Base-by-base conservation (phyloP, 441 rosid genomes). In the Daphne laureola region DNA sequence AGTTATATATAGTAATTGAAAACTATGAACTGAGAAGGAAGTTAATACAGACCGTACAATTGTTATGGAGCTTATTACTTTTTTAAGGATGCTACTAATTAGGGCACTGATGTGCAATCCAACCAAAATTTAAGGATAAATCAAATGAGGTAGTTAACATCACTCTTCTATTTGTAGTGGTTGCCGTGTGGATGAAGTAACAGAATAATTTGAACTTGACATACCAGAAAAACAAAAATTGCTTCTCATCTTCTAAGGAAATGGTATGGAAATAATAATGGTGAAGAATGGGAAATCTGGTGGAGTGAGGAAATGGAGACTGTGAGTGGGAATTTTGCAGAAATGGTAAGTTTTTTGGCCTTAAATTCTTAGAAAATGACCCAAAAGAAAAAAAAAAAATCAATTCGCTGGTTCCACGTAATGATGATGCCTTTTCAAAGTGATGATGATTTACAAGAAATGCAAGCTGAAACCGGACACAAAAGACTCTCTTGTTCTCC, bases 371-470 rank as follows among this genome's bases (percentile, higher is more conserved):
- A 26, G 71, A 59, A 65, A 70, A 59, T 45, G 58, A 53, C 51
- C 44, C 38, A 31, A 31, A 46, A 52, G 40, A 45, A 43, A 21
- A 2, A 2, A 45, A 43, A 21, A 2, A 2, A 21, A 21, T 41
- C 21, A 4, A 23, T 49, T 51, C 53, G 43, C 57, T 62, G 65
- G 67, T 74, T 67, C 65, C 67, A 65, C 62, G 60, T 52, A 61
- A 71, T 72, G 58, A 72, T 67, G 66, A 50, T 69, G 67, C 38
- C 78, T 74, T 70, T 76, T 60, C 60, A 56, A 69, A 68, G 73
- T 51, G 55, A 54, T 68, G 67, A 72, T 66, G 58, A 59, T 62
- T 69, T 49, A 42, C 56, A 63, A 65, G 70, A 70, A 68, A 64
- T 74, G 40, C 65, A 67, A 46, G 25, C 57, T 46, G 23, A 44